These are phyloP conservation scores for Orbilia brochopaga DNA, from an alignment of 2,329 filamentous ascomycete species.

Conservation along the genomic window DNA sequence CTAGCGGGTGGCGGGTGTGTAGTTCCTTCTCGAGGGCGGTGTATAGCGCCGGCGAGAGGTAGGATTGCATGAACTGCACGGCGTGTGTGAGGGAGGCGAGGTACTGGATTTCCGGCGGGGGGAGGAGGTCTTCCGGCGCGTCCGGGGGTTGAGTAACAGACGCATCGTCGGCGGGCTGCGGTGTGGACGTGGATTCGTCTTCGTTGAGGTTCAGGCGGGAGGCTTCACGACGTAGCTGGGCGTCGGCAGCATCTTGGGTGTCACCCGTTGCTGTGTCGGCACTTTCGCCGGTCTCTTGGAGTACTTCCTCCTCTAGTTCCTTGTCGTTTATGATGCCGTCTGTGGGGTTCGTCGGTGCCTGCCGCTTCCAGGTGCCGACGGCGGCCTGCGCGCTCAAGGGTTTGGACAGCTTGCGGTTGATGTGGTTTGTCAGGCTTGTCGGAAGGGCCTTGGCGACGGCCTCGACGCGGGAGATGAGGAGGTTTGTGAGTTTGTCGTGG, in stretches of 20 bases:
- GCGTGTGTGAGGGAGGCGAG: conserved; percentile 27
- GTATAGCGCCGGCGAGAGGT: conserved; percentile 24
- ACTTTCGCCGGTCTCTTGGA: conserved; percentile 9
- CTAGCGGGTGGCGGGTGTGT: conserved; percentile 8
- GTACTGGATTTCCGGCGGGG: conserved; percentile 29
- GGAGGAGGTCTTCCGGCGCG: conserved; percentile 24
- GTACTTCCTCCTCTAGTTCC: conserved; percentile 28
- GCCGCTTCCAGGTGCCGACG: conserved; percentile 26
- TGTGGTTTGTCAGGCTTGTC: conserved; percentile 21
- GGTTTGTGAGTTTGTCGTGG: conserved; percentile 69
- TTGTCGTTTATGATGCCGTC: conserved; percentile 34
- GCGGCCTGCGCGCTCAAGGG: conserved; percentile 48
- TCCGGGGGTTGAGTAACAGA: background rate
- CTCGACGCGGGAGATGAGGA: conserved; percentile 45
- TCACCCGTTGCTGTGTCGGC: conserved; percentile 64
- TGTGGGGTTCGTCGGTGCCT: background rate
- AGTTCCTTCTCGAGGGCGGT: conserved; percentile 8
- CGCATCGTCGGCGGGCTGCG: conserved; percentile 2
- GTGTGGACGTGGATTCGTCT: conserved; percentile 26
- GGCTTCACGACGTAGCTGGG: conserved; percentile 42
- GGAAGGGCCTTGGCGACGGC: conserved; percentile 33
- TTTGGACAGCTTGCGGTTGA: conserved; percentile 54
- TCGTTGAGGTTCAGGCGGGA: conserved; percentile 43
- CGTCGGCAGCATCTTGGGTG: conserved; percentile 15
- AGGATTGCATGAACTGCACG: conserved; percentile 40